Base-by-base conservation (phyloP, 495 filamentous ascomycete genomes). In the Annulohypoxylon stygium region DNA sequence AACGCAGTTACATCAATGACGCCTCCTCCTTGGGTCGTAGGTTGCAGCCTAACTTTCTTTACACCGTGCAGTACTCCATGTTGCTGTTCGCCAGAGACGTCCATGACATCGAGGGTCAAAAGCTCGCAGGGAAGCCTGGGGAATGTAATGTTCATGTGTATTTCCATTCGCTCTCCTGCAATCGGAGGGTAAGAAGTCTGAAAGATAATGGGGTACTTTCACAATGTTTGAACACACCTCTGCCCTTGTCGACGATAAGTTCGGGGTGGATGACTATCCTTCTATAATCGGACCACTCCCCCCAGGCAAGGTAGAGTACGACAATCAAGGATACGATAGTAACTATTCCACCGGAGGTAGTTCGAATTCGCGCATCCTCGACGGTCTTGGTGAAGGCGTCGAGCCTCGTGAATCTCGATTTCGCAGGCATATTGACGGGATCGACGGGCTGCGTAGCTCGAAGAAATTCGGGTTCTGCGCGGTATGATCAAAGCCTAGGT, bases 381-480 rank as follows among this genome's bases (percentile, higher is more conserved):
- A 99, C 96, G 39, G 96, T 99, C 82, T 99, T 99, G 39, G 94
- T 96, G 80, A 99, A 99, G 83, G 96, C 96, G 81, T 99, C 96
- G 50, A 99, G 92, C 85, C 93, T 91, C 53, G 93, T 97, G 79
- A 99, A 97, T 79, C 96, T 91, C 73, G 93, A 97, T 77, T 91
- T 91, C 36, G 86, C 76, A 68, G 89, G 81, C 89, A 91, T 91
- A 37, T 73, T 81, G 51, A 90, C 90, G 12, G 8, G 50, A 37
- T 72, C 41, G 79, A 36, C 39, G 62, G 25, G 48, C 67, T 74
- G 66, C 64, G 69, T 54, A 74, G 41, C 23, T 34, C 48, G 39
- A 53, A 53, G 41, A 23, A 47, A 51, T n/a, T 67, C 60, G 57
- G 63, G 65, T 70, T 60, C 30, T 72, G 59, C 63, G 69, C 64